These are phyloP conservation scores for Monosporozyma solicola DNA, from an alignment of 805 yeast species.

Conservation along the genomic window DNA sequence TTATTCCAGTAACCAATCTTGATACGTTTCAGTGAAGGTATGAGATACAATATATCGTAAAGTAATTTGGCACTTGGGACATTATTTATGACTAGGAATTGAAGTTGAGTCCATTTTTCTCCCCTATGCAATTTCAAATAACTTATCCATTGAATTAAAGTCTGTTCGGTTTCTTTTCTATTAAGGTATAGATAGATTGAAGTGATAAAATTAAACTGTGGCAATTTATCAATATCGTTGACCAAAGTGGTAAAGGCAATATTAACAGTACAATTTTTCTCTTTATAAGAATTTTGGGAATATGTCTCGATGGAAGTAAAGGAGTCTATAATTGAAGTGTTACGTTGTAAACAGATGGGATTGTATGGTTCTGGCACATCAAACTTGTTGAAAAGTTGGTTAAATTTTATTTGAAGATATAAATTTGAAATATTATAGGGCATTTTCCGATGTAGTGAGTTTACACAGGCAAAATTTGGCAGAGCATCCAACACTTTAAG, in stretches of 20 bases:
- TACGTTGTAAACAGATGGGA: background rate
- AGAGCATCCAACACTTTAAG: background rate
- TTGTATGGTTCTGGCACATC: background rate
- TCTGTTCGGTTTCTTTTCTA: background rate
- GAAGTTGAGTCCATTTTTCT: slow-evolving; percentile 7
- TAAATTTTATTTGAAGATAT: background rate
- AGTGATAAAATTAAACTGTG: background rate
- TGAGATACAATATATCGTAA: slow-evolving; percentile 5
- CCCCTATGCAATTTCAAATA: background rate
- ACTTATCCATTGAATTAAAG: background rate
- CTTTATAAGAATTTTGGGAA: background rate
- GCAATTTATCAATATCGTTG: background rate
- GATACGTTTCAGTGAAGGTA: slow-evolving; percentile 8
- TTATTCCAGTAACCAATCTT: background rate
- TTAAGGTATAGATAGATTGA: background rate
- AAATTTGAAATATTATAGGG: background rate
- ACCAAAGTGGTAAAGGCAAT: background rate
- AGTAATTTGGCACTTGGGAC: slow-evolving; percentile 8
- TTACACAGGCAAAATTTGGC: background rate
- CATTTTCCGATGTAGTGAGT: background rate
- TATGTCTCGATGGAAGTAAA: background rate
- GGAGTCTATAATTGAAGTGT: background rate
- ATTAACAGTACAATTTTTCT: background rate
- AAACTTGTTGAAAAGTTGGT: background rate
- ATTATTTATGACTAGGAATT: slow-evolving; percentile 6